phyloP scores from a whole-genome alignment of 768 basidiomycete species.

The Gelatoporia subvermispora region DNA sequence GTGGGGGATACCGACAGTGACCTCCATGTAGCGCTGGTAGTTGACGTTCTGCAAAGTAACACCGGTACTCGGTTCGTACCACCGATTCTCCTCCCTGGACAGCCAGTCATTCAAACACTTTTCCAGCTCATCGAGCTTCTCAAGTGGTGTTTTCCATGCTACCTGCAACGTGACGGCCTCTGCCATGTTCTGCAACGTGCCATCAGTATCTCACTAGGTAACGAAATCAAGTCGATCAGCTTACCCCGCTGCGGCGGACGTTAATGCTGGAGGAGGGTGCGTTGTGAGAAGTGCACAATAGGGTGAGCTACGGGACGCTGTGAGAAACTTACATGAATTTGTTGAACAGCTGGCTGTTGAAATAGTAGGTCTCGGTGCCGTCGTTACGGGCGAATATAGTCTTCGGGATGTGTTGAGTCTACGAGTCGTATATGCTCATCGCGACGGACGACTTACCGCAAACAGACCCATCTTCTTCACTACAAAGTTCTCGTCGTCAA shows the following conservation, averaged over 20 bases:
- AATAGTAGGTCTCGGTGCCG: conserved; percentile 78
- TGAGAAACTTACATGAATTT: conserved; percentile 60
- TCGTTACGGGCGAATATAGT: conserved; percentile 70
- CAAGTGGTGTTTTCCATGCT: conserved; percentile 69
- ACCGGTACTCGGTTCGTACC: conserved; percentile 67
- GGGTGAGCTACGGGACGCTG: neutral
- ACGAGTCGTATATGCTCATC: neutral
- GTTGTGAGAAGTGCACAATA: neutral
- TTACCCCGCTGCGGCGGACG: conserved; percentile 64
- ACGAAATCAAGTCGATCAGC: conserved; percentile 13
- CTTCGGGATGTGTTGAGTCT: conserved; percentile 19
- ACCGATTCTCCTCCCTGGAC: conserved; percentile 71
- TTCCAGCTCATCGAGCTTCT: conserved; percentile 68
- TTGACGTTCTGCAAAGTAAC: conserved; percentile 60
- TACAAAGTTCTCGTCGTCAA: conserved; percentile 64
- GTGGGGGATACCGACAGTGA: conserved; percentile 62
- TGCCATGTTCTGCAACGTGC: conserved; percentile 50
- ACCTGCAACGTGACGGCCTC: conserved; percentile 68
- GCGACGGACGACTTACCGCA: conserved; percentile 38
- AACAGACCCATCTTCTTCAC: conserved; percentile 82
- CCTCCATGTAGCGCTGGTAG: conserved; percentile 60
- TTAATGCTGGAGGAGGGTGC: conserved; percentile 44
- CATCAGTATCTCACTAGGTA: neutral
- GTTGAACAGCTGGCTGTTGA: conserved; percentile 69
- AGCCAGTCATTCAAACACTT: conserved; percentile 70